phyloP scores from a whole-genome alignment of 371 early-diverging fungal species.

The Lichtheimia corymbifera region DNA sequence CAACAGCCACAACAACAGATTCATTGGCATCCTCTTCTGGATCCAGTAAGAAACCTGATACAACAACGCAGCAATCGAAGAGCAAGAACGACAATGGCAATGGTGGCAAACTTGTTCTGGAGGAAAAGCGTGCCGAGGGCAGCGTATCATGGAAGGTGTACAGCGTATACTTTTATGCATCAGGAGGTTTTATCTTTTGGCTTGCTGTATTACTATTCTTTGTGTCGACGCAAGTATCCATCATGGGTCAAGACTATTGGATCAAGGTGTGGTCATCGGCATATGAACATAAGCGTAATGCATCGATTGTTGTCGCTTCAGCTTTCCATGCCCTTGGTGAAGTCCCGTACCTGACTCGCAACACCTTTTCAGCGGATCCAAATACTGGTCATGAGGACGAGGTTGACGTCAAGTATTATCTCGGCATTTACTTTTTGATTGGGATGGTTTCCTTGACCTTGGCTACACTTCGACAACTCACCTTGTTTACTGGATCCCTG shows the following conservation, averaged over 20 bases:
- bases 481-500: slow-evolving; percentile 50
- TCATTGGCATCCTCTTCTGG: slow-evolving; percentile 15
- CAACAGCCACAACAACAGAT: not conserved
- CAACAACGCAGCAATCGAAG: slow-evolving; percentile 18
- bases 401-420: slow-evolving; percentile 45
- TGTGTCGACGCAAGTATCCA: slow-evolving; percentile 43
- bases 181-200: slow-evolving; percentile 66
- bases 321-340: too few relatives aligned
- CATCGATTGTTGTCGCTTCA: too few relatives aligned
- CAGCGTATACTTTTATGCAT: slow-evolving; percentile 61
- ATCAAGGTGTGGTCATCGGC: slow-evolving; percentile 59
- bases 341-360: too few relatives aligned
- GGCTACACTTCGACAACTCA: slow-evolving; percentile 34
- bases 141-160: slow-evolving; percentile 64
- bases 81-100: too few relatives aligned
- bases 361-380: slow-evolving; percentile 16
- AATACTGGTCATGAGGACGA: slow-evolving; percentile 14
- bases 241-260: slow-evolving; percentile 65
- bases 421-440: slow-evolving; percentile 56
- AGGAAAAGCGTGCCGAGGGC: slow-evolving; percentile 69
- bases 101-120: slow-evolving; percentile 58
- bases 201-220: slow-evolving; percentile 50
- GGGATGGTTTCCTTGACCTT: slow-evolving; percentile 45
- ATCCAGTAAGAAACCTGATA: slow-evolving; percentile 34
- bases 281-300: slow-evolving; percentile 6